These are phyloP conservation scores for Alternaria metachromatica DNA, from an alignment of 2,329 filamentous ascomycete genomes.

Conservation along the genomic window DNA sequence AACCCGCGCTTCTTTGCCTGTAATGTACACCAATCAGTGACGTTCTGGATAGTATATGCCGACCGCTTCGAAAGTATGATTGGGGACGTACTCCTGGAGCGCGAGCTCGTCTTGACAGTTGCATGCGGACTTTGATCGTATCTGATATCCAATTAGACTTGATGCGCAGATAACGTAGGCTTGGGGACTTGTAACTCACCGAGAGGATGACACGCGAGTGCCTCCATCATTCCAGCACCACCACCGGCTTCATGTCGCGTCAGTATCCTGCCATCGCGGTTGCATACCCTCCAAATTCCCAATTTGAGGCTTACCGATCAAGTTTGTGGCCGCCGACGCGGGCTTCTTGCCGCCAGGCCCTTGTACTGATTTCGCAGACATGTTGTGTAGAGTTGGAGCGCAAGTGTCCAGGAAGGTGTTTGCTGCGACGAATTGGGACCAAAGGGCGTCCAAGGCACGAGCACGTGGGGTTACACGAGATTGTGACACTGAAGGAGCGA, in stretches of 20 bases:
- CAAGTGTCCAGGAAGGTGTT: not conserved
- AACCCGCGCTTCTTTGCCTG: constrained; percentile 82
- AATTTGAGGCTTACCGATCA: constrained; percentile 72
- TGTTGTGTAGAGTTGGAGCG: constrained; percentile 37
- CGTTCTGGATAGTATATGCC: not conserved
- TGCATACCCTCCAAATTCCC: not conserved
- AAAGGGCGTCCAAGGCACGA: not conserved
- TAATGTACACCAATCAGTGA: constrained; percentile 18
- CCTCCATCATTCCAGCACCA: constrained; percentile 99
- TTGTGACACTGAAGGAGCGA: not conserved
- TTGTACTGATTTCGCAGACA: constrained; percentile 66
- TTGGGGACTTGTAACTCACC: constrained; percentile 59
- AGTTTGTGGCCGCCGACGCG: constrained; percentile 84
- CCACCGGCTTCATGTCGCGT: constrained; percentile 74
- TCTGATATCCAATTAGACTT: constrained; percentile 60
- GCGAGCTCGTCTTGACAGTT: constrained; percentile 86
- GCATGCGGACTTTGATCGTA: constrained; percentile 99
- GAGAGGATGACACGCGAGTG: constrained; percentile 91
- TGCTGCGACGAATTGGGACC: not conserved
- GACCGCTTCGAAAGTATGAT: not conserved
- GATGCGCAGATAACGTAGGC: not conserved
- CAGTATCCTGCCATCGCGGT: constrained; percentile 12
- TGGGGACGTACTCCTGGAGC: constrained; percentile 72
- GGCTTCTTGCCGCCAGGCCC: constrained; percentile 73
- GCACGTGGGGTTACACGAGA: constrained; percentile 1